Percentiles rank a stretch among this genome's conserved stretches.
Conservation (phyloP, 1,139 yeast genomes). For the Lodderomyces margitis region DNA sequence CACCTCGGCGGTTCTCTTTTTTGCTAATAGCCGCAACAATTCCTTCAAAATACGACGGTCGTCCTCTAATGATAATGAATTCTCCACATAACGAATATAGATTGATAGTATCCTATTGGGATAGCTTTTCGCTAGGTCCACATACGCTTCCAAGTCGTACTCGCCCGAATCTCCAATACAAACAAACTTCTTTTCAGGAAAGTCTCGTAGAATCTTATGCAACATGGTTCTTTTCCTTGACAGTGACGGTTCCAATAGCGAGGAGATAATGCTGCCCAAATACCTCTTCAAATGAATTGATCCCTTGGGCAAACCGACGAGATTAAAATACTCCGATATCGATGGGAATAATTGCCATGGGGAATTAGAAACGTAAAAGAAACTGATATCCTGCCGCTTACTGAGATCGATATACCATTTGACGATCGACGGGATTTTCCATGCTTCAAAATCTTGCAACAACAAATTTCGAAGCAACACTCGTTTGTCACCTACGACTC, state of each 20-base stretch:
- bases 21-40: slow-evolving; percentile 18
- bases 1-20: slow-evolving; percentile 11
- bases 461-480: slow-evolving; percentile 77
- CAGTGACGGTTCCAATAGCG: slow-evolving; percentile 83
- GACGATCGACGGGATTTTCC: slow-evolving; percentile 73
- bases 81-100: slow-evolving; percentile 76
- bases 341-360: slow-evolving; percentile 86
- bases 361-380: slow-evolving; percentile 92
- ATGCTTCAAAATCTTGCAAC: slow-evolving; percentile 57
- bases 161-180: slow-evolving; percentile 96
- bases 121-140: slow-evolving; percentile 58
- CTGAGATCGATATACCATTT: slow-evolving; percentile 58
- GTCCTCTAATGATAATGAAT: slow-evolving; percentile 58
- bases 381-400: slow-evolving; percentile 44
- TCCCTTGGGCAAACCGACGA: slow-evolving; percentile 63
- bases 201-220: slow-evolving; percentile 64
- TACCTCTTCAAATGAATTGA: slow-evolving; percentile 87
- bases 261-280: slow-evolving; percentile 72
- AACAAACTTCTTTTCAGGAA: slow-evolving; percentile 73
- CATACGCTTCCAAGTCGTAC: slow-evolving; percentile 88
- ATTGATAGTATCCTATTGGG: slow-evolving; percentile 72
- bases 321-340: slow-evolving; percentile 56
- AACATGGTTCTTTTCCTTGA: slow-evolving; percentile 74
- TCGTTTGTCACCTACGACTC: slow-evolving; percentile 84
- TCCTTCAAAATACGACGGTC: slow-evolving; percentile 40